Base-by-base conservation (phyloP, 1,284 basidiomycete species). In the Ganoderma leucocontextum region DNA sequence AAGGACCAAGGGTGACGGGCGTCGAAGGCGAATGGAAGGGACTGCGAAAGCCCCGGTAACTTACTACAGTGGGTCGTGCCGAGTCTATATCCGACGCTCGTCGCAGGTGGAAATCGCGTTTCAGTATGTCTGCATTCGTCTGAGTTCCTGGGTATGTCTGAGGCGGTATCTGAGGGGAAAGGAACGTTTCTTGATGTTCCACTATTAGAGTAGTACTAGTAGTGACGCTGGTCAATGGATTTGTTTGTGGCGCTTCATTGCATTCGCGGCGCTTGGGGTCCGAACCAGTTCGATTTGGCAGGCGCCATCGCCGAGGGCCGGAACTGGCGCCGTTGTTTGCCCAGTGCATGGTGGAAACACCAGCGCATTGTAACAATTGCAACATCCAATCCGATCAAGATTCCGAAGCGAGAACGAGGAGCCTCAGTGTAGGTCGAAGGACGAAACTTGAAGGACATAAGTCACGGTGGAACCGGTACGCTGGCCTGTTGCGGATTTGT, bases 271-370 rank as follows among this genome's bases (percentile, higher is more conserved):
- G n/a, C n/a, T n/a, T n/a, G n/a, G n/a, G n/a, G n/a, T n/a, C n/a
- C 47, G 47, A 49, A 49, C 47, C 47, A 49, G 47, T 25, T 49
- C 47, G 25, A 49, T 49, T 49, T 25, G 47, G 47, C 4, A 49
- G 10, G 22, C 47, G n/a, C 47, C 47, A 22, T 22, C 7, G 41
- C 15, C 2, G 17, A 4, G 7, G 42, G 42, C 47, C 47, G 8
- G 47, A 25, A 25, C 47, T 17, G 8, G 15, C 15, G 41, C 47
- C 25, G 22, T 22, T 25, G 42, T 22, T 22, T 49, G 9, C n/a
- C 22, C 13, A n/a, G 8, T 4, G 13, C 47, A 49, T 49, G 47
- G 22, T n/a, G 47, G 9, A 10, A 25, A 49, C 47, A 49, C 10
- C 47, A 42, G 22, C 22, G 13, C 9, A 49, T 0, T 49, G 22